phyloP scores from a whole-genome alignment of 306 rosid species.

The Canavalia ensiformis region DNA sequence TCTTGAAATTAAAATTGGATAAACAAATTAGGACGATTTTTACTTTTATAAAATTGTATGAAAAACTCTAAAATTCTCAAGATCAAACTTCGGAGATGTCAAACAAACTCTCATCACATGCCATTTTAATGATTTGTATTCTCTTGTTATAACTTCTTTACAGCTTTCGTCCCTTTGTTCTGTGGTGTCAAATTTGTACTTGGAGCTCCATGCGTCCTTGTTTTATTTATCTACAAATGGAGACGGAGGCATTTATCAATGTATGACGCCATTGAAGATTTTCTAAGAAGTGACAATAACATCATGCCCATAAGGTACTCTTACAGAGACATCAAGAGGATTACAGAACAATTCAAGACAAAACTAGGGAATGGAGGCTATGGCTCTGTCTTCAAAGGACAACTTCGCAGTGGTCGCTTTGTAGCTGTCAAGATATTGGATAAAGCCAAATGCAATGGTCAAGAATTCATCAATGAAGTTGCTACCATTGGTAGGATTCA shows the following conservation, averaged over 20 bases:
- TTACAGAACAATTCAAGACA: conserved; percentile 5
- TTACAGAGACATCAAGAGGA: conserved; percentile 39
- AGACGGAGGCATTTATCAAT: conserved; percentile 44
- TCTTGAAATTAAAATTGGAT: too few relatives aligned
- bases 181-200: not conserved
- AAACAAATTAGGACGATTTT: too few relatives aligned
- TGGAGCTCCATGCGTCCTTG: not conserved
- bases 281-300: conserved; percentile 20
- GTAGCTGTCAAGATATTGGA: conserved; percentile 43
- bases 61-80: too few relatives aligned
- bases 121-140: not conserved
- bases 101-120: not conserved
- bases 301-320: conserved; percentile 43
- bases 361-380: conserved; percentile 44
- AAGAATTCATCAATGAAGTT: conserved; percentile 45
- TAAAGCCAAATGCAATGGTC: conserved; percentile 37
- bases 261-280: conserved; percentile 40
- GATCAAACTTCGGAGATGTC: not conserved
- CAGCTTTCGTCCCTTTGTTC: not conserved
- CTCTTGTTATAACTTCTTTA: not conserved
- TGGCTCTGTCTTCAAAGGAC: conserved; percentile 41
- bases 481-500: conserved; percentile 45
- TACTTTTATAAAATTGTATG: too few relatives aligned
- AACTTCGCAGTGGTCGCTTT: conserved; percentile 41
- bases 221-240: conserved; percentile 25